These are phyloP conservation scores for Candida coquimbonensis DNA, from an alignment of 805 yeast species.

Conservation along the genomic window DNA sequence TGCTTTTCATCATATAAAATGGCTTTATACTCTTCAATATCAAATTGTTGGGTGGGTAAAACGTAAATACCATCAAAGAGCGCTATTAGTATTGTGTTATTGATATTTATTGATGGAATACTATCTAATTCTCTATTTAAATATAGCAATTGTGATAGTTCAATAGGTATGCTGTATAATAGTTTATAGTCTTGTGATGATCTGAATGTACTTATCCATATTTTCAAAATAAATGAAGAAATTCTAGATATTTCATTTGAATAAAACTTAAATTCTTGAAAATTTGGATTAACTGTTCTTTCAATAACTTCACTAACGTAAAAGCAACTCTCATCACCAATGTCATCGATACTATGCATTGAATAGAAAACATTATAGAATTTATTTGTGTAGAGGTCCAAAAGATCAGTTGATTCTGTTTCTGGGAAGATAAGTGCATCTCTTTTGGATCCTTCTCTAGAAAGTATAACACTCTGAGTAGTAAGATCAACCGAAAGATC, in stretches of 20 bases:
- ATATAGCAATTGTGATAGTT: conserved; percentile 25
- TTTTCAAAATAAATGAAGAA: conserved; percentile 11
- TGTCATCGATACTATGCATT: conserved; percentile 23
- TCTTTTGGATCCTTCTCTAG: not conserved
- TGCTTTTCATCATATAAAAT: conserved; percentile 2
- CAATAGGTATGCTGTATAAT: conserved; percentile 20
- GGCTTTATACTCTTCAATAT: conserved; percentile 7
- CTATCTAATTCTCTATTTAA: conserved; percentile 24
- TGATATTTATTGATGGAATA: conserved; percentile 11
- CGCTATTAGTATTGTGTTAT: conserved; percentile 22
- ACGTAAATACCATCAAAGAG: conserved; percentile 26
- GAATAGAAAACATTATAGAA: conserved; percentile 31
- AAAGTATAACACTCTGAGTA: not conserved
- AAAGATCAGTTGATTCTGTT: not conserved
- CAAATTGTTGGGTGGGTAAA: conserved; percentile 8
- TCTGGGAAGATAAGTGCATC: not conserved
- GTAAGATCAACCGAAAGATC: conserved; percentile 8
- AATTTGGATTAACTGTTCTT: conserved; percentile 23
- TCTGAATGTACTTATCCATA: conserved; percentile 15
- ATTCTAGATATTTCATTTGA: conserved; percentile 4
- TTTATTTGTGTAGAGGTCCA: conserved; percentile 17
- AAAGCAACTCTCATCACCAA: conserved; percentile 20
- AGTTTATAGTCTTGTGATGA: conserved; percentile 19
- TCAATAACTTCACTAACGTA: conserved; percentile 30
- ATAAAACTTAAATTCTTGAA: conserved; percentile 22